Evolutionary conservation across 768 basidiomycete genomes (phyloP).

Genomic region (Lanmaoa rubissima): DNA sequence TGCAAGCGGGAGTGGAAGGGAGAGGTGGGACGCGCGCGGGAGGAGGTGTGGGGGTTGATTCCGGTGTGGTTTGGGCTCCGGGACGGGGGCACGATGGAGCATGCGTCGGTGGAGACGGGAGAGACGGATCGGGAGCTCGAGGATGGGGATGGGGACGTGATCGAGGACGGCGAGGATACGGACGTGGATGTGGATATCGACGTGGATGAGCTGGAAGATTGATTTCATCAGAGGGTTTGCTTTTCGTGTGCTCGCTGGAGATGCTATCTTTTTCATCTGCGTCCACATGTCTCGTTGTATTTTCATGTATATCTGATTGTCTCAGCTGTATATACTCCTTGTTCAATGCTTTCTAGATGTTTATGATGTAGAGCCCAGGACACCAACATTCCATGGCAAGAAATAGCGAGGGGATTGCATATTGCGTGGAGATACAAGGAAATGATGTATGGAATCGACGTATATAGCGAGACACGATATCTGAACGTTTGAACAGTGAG

Average conservation of each 20-base stretch:
- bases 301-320: conserved; percentile 8
- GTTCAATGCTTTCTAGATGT: conserved; percentile 3
- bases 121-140: background rate
- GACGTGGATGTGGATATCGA: conserved; percentile 8
- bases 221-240: background rate
- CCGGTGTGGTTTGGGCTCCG: conserved; percentile 63
- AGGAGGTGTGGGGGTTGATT: conserved; percentile 60
- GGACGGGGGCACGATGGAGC: conserved; percentile 11
- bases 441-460: background rate
- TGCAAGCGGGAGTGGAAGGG: conserved; percentile 50
- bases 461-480: conserved; percentile 18
- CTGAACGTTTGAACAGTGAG: background rate
- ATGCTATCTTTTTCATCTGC: conserved; percentile 16
- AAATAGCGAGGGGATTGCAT: background rate
- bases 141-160: background rate
- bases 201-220: conserved; percentile 16
- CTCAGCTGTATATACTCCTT: conserved; percentile 13
- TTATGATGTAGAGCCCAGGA: background rate
- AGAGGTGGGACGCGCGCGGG: conserved; percentile 43
- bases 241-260: conserved; percentile 1
- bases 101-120: background rate
- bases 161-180: conserved; percentile 9
- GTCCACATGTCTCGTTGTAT: background rate
- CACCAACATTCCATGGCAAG: background rate
- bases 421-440: conserved; percentile 15